phyloP scores from a whole-genome alignment of 768 basidiomycete genomes.

The Macrolepiota dolichaula region DNA sequence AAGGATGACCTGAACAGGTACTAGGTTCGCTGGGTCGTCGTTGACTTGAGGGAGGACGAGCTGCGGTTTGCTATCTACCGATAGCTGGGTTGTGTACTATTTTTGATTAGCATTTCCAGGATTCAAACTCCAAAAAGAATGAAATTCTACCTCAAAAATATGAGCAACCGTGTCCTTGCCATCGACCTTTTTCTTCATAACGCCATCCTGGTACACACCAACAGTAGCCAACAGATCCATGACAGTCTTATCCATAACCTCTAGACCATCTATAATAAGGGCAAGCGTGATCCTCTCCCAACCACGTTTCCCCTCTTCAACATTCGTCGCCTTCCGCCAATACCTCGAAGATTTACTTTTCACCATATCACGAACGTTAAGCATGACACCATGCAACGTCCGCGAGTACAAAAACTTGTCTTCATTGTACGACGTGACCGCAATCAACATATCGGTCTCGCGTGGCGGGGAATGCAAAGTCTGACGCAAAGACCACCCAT shows the following conservation, averaged over 20 bases:
- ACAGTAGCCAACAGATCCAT: slow-evolving; percentile 81
- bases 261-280: slow-evolving; percentile 83
- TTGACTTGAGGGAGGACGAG: slow-evolving; percentile 89
- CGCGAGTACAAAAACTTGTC: slow-evolving; percentile 81
- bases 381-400: slow-evolving; percentile 88
- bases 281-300: slow-evolving; percentile 89
- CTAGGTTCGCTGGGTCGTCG: slow-evolving; percentile 82
- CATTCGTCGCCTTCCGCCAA: slow-evolving; percentile 56
- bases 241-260: slow-evolving; percentile 88
- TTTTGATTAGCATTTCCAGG: neutral
- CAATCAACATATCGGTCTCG: slow-evolving; percentile 85
- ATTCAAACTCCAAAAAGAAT: neutral
- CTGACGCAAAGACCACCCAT: slow-evolving; percentile 75
- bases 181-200: slow-evolving; percentile 87
- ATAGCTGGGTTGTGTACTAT: slow-evolving; percentile 94
- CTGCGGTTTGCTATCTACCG: slow-evolving; percentile 86
- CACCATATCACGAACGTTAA: slow-evolving; percentile 93
- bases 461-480: slow-evolving; percentile 62
- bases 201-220: slow-evolving; percentile 85
- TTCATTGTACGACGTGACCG: slow-evolving; percentile 88
- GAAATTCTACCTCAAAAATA: slow-evolving; percentile 55
- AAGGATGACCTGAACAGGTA: slow-evolving; percentile 89
- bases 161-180: slow-evolving; percentile 85
- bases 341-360: slow-evolving; percentile 88
- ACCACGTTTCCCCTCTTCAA: slow-evolving; percentile 71